Conservation (phyloP, 768 basidiomycete species). For the Gymnopilus junonius region DNA sequence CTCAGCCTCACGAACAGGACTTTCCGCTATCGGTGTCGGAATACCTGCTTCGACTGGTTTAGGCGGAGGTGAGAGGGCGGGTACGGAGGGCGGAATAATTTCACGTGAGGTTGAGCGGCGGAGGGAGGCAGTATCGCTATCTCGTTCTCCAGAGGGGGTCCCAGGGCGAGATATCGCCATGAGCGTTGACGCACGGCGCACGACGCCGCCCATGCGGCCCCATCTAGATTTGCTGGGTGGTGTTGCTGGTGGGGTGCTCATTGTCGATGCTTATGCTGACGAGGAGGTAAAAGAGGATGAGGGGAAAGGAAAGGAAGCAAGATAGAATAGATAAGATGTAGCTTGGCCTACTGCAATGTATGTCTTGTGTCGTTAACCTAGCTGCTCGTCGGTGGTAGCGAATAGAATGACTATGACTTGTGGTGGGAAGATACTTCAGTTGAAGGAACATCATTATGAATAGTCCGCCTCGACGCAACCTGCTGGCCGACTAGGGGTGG, state of each 20-base stretch:
- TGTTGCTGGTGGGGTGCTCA: slow-evolving; percentile 29
- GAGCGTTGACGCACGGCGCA: slow-evolving; percentile 65
- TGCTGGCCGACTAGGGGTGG: too few relatives aligned
- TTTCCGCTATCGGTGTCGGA: slow-evolving; percentile 74
- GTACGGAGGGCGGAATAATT: slow-evolving; percentile 21
- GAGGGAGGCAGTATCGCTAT: slow-evolving; percentile 30
- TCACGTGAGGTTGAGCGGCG: slow-evolving; percentile 23
- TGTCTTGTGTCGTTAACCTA: slow-evolving; percentile 6
- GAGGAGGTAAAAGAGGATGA: neutral
- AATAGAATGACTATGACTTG: slow-evolving; percentile 19
- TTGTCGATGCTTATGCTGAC: slow-evolving; percentile 10
- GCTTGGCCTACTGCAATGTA: neutral
- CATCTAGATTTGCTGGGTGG: slow-evolving; percentile 48
- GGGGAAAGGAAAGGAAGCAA: slow-evolving; percentile 2
- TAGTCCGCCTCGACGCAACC: slow-evolving; percentile 46
- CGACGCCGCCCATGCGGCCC: slow-evolving; percentile 60
- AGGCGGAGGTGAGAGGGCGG: slow-evolving; percentile 13
- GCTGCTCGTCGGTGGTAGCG: slow-evolving; percentile 11
- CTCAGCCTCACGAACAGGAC: slow-evolving; percentile 62
- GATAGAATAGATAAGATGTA: slow-evolving; percentile 17
- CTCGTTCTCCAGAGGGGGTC: slow-evolving; percentile 29
- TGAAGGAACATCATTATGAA: slow-evolving; percentile 38
- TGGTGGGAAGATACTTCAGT: slow-evolving; percentile 13
- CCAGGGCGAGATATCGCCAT: slow-evolving; percentile 45
- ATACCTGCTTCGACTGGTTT: slow-evolving; percentile 18